Evolutionary conservation across 495 filamentous ascomycete species (phyloP), one percentile per base, ranked within the genome.

Genomic region (Hapsidospora chrysogenum): DNA sequence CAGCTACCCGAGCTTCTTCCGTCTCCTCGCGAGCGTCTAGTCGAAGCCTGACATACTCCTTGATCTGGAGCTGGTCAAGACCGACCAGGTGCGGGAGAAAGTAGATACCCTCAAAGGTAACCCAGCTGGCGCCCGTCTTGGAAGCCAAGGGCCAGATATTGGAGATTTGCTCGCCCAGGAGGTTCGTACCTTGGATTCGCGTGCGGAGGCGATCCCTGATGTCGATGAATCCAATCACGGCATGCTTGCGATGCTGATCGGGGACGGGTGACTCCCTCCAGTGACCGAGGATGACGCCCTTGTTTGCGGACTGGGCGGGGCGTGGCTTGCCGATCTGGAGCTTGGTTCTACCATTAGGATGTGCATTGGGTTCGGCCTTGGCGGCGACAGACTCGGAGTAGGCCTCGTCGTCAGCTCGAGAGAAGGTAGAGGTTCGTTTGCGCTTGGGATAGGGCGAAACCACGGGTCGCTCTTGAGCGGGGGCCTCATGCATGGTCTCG

Each of bases 61-160:
- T 72, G 35, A 72, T 45, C 8, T 63, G 53, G 13, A 60, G 49
- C 27, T 67, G 56, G 18, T 60, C 60, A 6, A 61, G 54, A 7
- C 54, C 50, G 17, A 61, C 42, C 4, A 72, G 58, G 32, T 65
- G 64, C 9, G 49, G 31, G 1, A 63, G 56, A 37, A 70, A 72
- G 17, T 63, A 61, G 11, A 70, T 54, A 35, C 61, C 50, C 30
- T 66, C 58, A 22, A 70, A 69, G 0, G 64, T 68, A 15, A 68
- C 63, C 67, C 66, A 70, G 41, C 63, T 67, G 29, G 64, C 66
- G 16, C 67, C 67, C 10, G 65, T 63, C 7, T 65, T 65, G 5
- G 58, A 56, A 2, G 65, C 64, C 30, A 66, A 44, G 17, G 60
- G 61, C 25, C 52, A 64, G 1, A 51, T 29, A 21, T 51, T 50